Evolutionary conservation across 495 filamentous ascomycete genomes (phyloP).

Genomic region (Xylaria sp.): DNA sequence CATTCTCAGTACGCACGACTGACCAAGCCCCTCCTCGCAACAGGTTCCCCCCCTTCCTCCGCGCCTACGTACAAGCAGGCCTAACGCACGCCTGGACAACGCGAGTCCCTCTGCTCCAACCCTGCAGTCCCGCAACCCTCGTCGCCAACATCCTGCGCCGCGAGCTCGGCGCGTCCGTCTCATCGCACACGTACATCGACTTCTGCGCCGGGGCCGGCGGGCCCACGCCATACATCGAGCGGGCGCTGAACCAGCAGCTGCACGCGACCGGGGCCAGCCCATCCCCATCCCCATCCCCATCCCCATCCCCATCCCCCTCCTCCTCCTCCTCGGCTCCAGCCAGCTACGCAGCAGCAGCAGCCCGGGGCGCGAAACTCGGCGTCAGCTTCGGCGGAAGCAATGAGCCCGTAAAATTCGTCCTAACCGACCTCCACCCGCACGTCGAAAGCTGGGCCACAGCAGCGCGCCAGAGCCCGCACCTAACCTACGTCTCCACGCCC

Average conservation of each 20-base stretch:
- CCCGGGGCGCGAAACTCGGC: neutral
- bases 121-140: conserved; percentile 51
- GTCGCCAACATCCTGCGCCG: conserved; percentile 56
- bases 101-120: conserved; percentile 53
- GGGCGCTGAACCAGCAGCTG: conserved; percentile 57
- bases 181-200: conserved; percentile 67
- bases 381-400: conserved; percentile 23
- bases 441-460: conserved; percentile 64
- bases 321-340: conserved; percentile 9
- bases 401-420: conserved; percentile 61
- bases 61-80: conserved; percentile 57
- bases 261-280: conserved; percentile 30
- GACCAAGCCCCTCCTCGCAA: conserved; percentile 2
- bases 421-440: conserved; percentile 75
- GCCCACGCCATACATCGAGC: conserved; percentile 69
- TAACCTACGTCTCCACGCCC: conserved; percentile 61
- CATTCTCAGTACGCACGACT: conserved; percentile 10
- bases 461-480: conserved; percentile 51
- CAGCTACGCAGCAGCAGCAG: conserved; percentile 37
- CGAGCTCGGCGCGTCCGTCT: conserved; percentile 47
- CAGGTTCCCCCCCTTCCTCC: conserved; percentile 62
- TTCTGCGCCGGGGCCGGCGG: conserved; percentile 79
- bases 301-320: conserved; percentile 19
- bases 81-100: conserved; percentile 60
- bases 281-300: conserved; percentile 19